phyloP scores from a whole-genome alignment of 768 basidiomycete genomes.

The Auricularia sp. region DNA sequence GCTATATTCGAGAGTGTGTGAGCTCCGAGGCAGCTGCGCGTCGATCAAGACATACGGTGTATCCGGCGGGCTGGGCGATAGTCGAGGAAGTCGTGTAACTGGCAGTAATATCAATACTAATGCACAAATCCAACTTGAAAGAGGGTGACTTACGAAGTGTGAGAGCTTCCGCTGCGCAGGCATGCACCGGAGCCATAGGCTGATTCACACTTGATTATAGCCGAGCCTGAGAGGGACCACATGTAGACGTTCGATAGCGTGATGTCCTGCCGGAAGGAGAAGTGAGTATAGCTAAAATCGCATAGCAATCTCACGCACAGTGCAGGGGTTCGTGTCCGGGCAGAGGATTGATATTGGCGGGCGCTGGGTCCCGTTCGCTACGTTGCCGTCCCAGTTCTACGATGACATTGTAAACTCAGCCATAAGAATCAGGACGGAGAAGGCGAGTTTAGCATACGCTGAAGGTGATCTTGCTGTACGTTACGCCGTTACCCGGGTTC shows the following conservation, averaged over 20 bases:
- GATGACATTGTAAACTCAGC: neutral
- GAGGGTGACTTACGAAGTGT: neutral
- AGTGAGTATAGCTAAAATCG: neutral
- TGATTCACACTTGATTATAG: slow-evolving; percentile 18
- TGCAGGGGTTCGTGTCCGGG: slow-evolving; percentile 18
- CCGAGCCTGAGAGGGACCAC: slow-evolving; percentile 18
- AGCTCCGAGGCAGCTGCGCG: neutral
- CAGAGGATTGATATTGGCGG: slow-evolving; percentile 18
- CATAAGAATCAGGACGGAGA: neutral
- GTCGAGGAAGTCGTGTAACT: slow-evolving; percentile 11
- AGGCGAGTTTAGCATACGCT: slow-evolving; percentile 8
- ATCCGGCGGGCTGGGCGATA: slow-evolving; percentile 17
- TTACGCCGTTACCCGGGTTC: slow-evolving; percentile 16
- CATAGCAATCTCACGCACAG: neutral
- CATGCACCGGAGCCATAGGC: slow-evolving; percentile 21
- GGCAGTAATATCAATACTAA: neutral
- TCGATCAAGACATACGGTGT: slow-evolving; percentile 6
- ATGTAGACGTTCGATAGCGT: slow-evolving; percentile 19
- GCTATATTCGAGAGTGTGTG: neutral
- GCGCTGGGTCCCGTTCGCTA: slow-evolving; percentile 16
- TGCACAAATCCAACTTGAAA: neutral
- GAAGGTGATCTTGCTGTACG: slow-evolving; percentile 20
- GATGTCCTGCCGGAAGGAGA: slow-evolving; percentile 9
- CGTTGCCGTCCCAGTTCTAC: slow-evolving; percentile 21
- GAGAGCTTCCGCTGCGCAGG: slow-evolving; percentile 15